phyloP scores from a whole-genome alignment of 2,329 filamentous ascomycete genomes.

The Cucurbitaria berberidis region DNA sequence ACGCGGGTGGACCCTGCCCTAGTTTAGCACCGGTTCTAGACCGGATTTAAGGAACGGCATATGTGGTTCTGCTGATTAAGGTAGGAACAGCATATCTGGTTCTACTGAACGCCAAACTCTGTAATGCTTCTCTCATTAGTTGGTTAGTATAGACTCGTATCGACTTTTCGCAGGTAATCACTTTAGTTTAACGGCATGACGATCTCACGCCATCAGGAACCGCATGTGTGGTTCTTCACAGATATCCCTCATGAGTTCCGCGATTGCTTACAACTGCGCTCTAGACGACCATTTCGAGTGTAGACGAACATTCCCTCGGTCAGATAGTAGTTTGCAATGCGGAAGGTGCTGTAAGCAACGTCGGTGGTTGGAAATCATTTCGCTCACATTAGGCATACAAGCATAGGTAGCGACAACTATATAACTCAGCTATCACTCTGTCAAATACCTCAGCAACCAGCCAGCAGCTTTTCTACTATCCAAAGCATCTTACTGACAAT shows the following conservation, averaged over 20 bases:
- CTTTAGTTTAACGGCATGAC: background rate
- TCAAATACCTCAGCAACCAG: background rate
- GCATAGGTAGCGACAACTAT: background rate
- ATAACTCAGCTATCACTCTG: background rate
- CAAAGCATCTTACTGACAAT: background rate
- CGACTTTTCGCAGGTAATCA: background rate
- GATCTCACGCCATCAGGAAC: background rate
- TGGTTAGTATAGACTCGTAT: too few species aligned
- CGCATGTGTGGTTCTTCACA: background rate
- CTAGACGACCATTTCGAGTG: background rate
- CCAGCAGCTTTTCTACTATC: background rate
- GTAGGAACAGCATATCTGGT: slow-evolving; percentile 20
- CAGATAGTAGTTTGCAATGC: background rate
- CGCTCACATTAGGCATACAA: background rate
- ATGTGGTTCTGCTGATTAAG: background rate
- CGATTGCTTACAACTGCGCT: background rate
- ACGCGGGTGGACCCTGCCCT: too few species aligned
- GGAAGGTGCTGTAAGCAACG: background rate
- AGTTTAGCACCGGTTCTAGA: too few species aligned
- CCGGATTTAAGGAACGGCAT: slow-evolving; percentile 1
- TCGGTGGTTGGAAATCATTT: background rate
- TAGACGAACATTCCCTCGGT: background rate
- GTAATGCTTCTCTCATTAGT: too few species aligned
- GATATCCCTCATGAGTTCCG: too few species aligned
- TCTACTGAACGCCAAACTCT: slow-evolving; percentile 16